Evolutionary conservation across 345 rosid species (phyloP).

Genomic region (Bretschneidera sinensis): DNA sequence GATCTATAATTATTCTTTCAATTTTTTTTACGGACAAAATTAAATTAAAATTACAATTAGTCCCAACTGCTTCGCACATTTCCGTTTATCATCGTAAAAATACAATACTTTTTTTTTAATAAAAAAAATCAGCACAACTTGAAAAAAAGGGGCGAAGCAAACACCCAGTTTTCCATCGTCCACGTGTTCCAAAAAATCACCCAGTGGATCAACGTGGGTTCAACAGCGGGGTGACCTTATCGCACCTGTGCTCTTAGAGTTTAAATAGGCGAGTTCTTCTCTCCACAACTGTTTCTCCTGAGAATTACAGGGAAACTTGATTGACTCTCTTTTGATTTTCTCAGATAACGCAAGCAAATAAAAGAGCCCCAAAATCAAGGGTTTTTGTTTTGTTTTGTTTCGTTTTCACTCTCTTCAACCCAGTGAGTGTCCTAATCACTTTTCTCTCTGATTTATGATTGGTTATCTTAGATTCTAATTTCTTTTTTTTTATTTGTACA

Average conservation of each 20-base stretch:
- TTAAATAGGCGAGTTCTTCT: background rate
- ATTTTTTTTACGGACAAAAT: too few species aligned
- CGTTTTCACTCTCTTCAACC: background rate
- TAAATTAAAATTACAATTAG: too few species aligned
- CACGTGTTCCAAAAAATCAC: background rate
- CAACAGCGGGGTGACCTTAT: slow-evolving; percentile 4
- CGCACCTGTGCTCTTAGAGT: background rate
- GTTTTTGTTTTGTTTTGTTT: slow-evolving; percentile 25
- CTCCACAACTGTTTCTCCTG: background rate
- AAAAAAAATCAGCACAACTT: background rate
- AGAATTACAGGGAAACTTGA: slow-evolving; percentile 11
- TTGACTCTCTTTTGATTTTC: slow-evolving; percentile 15
- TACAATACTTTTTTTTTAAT: too few species aligned
- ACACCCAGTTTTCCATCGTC: background rate
- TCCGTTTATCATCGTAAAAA: too few species aligned
- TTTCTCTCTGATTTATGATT: slow-evolving; percentile 15
- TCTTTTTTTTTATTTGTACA: background rate
- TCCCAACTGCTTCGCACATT: too few species aligned
- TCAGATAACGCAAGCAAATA: background rate
- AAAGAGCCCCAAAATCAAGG: slow-evolving; percentile 35
- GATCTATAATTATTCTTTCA: too few species aligned
- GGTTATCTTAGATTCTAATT: slow-evolving; percentile 8
- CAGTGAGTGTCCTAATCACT: slow-evolving; percentile 31
- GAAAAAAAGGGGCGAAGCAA: background rate
- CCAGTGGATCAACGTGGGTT: too few species aligned